A percentile compares a stretch with the other conserved stretches of the same genome.
phyloP scores from a whole-genome alignment of 2,329 filamentous ascomycete species.

The Beauveria sp. region DNA sequence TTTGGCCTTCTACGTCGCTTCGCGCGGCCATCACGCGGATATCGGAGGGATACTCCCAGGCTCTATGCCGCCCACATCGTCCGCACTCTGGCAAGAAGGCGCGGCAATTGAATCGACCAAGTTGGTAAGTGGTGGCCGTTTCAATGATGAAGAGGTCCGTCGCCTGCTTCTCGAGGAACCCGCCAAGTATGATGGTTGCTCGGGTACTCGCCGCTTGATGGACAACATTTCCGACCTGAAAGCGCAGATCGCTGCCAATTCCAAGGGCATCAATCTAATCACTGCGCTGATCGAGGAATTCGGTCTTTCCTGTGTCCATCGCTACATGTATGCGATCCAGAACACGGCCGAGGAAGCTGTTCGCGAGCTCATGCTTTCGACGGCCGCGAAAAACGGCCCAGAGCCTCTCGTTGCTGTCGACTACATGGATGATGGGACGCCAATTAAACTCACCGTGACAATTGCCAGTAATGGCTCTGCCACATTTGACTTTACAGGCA shows the following conservation, averaged over 20 bases:
- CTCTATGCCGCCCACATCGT: conserved; percentile 72
- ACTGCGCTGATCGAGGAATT: conserved; percentile 65
- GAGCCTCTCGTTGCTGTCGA: conserved; percentile 25
- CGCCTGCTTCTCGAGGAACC: conserved; percentile 67
- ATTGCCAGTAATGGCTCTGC: conserved; percentile 71
- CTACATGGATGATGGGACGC: conserved; percentile 82
- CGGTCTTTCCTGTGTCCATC: conserved; percentile 61
- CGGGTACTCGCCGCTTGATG: conserved; percentile 67
- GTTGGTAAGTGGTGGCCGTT: conserved; percentile 67
- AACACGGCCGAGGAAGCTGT: conserved; percentile 31
- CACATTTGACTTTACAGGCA: conserved; percentile 45
- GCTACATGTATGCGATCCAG: conserved; percentile 39
- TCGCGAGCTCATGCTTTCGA: conserved; percentile 19
- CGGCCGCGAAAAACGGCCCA: conserved; percentile 13
- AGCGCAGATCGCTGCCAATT: conserved; percentile 79
- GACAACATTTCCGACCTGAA: conserved; percentile 85
- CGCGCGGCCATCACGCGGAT: conserved; percentile 60
- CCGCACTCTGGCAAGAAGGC: conserved; percentile 57
- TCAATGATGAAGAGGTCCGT: conserved; percentile 69
- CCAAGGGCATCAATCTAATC: conserved; percentile 74
- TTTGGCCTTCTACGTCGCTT: conserved; percentile 46
- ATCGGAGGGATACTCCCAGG: conserved; percentile 74
- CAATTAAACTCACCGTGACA: conserved; percentile 65
- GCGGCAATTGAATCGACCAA: conserved; percentile 59
- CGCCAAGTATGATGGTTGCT: conserved; percentile 66